These are phyloP conservation scores for Rubia peregrina DNA, from an alignment of 305 asterid species.

Conservation along the genomic window DNA sequence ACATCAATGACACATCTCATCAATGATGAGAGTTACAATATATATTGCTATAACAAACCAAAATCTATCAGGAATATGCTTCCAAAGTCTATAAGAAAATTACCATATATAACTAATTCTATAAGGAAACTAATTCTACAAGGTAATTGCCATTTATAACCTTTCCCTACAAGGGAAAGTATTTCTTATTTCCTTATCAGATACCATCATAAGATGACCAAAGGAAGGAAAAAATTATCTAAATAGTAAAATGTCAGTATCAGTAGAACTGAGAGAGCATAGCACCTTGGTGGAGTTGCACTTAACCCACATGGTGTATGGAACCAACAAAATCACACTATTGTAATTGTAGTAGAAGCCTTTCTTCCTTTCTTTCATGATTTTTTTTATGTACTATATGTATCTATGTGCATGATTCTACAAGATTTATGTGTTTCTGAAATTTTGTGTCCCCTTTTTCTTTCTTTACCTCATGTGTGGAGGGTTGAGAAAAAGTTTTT, in stretches of 20 bases:
- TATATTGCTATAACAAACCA: too few relatives aligned
- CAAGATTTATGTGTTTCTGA: slow-evolving; percentile 2
- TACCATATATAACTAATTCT: too few relatives aligned
- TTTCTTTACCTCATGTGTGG: neutral
- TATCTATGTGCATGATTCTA: neutral
- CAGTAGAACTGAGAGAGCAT: neutral
- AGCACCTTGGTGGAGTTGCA: slow-evolving; percentile 28
- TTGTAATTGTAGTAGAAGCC: slow-evolving; percentile 3
- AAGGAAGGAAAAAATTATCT: too few relatives aligned
- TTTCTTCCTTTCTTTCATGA: slow-evolving; percentile 11
- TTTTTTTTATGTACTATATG: neutral
- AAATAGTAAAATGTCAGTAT: neutral
- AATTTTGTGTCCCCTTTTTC: neutral
- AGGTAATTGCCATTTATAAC: too few relatives aligned
- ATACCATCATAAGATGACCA: too few relatives aligned
- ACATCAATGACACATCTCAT: too few relatives aligned
- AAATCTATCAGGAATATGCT: too few relatives aligned
- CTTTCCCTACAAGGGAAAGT: too few relatives aligned
- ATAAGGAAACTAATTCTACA: too few relatives aligned
- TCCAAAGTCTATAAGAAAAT: too few relatives aligned
- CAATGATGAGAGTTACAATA: too few relatives aligned
- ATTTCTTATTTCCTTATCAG: too few relatives aligned
- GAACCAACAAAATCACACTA: slow-evolving; percentile 3
- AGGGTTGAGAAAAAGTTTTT: neutral
- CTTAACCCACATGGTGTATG: slow-evolving; percentile 21